Percentiles rank a stretch among this genome's conserved stretches.
Conservation (phyloP, 2,329 filamentous ascomycete species). For the Aspergillus piperis region DNA sequence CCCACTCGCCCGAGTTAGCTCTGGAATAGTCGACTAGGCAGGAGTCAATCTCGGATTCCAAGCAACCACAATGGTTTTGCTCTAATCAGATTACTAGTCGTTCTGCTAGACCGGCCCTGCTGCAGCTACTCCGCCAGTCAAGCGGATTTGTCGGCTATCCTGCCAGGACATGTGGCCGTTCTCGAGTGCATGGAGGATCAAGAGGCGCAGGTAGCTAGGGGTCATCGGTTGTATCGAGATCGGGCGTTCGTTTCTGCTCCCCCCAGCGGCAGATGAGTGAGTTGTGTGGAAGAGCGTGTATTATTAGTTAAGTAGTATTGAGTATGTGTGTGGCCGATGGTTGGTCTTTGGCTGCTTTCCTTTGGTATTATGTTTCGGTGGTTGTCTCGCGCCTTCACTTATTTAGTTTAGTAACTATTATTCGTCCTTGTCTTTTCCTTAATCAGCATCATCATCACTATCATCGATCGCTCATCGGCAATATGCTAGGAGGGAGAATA, state of each 20-base stretch:
- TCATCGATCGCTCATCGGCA: neutral
- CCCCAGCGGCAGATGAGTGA: neutral
- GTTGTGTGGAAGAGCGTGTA: no score
- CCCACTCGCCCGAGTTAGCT: constrained; percentile 1
- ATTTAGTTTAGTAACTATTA: no score
- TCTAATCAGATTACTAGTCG: neutral
- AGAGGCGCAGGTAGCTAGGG: constrained; percentile 14
- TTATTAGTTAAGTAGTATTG: no score
- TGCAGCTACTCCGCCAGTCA: constrained; percentile 17
- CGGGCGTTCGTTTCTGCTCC: constrained; percentile 14
- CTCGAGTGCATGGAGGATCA: constrained; percentile 25
- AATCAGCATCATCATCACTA: neutral
- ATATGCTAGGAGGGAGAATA: neutral
- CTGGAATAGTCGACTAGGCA: neutral
- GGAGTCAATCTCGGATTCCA: constrained; percentile 1
- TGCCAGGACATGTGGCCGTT: constrained; percentile 30
- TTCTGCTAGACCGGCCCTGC: neutral
- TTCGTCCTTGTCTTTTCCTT: no score
- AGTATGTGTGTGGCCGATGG: neutral
- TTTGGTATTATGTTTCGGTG: neutral
- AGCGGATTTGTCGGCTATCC: constrained; percentile 11
- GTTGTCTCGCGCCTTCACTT: neutral
- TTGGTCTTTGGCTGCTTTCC: neutral
- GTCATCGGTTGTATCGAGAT: constrained; percentile 19
- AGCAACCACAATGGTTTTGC: neutral